Evolutionary conservation across 805 yeast genomes (phyloP).

Genomic region (Teunomyces kruisii): DNA sequence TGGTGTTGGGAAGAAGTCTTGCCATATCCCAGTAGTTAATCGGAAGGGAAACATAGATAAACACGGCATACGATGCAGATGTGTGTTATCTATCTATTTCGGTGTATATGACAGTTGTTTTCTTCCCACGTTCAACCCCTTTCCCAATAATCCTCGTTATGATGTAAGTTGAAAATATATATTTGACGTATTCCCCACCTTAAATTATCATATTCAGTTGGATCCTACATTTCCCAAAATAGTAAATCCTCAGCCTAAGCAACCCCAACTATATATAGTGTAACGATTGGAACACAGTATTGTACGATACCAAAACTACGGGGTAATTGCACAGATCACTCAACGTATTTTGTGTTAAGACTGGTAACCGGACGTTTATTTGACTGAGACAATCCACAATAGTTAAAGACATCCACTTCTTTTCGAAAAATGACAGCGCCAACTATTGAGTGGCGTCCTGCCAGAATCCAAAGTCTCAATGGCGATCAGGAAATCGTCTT

Average conservation of each 20-base stretch:
- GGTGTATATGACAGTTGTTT: too few species aligned
- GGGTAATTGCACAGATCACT: too few species aligned
- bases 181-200: constrained; percentile 2
- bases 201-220: constrained; percentile 4
- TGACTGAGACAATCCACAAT: background rate
- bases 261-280: background rate
- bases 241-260: background rate
- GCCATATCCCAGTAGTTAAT: too few species aligned
- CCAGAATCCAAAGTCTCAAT: constrained; percentile 37
- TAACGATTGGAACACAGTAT: too few species aligned
- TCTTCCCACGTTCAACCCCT: background rate
- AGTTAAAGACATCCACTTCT: background rate
- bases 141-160: background rate
- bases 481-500: constrained; percentile 59
- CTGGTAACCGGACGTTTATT: too few species aligned
- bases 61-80: too few species aligned
- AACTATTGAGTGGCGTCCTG: constrained; percentile 26
- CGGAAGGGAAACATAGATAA: too few species aligned
- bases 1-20: too few species aligned
- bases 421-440: background rate
- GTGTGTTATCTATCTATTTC: too few species aligned
- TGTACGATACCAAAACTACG: too few species aligned
- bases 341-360: too few species aligned
- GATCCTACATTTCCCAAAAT: background rate
- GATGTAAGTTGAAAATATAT: background rate